Conservation (phyloP, 352 stramenopile genomes). For the Pythium scleroteichum region DNA sequence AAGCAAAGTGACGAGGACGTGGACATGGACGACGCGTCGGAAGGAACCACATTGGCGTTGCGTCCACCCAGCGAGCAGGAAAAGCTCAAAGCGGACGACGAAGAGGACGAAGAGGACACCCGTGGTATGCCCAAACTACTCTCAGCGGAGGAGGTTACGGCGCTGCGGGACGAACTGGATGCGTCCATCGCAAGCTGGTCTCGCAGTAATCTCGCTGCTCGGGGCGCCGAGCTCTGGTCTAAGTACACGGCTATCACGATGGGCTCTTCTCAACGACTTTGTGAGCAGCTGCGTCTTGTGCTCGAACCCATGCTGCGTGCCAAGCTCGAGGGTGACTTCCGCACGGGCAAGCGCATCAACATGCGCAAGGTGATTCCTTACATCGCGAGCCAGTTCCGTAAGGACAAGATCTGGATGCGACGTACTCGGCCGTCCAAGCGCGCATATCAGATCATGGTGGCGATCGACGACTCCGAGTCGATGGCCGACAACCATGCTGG, state of each 20-base stretch:
- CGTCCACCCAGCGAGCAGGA: constrained; percentile 7
- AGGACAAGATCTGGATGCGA: constrained; percentile 99
- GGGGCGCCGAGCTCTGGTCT: constrained; percentile 87
- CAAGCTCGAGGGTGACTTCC: constrained; percentile 98
- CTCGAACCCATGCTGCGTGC: constrained; percentile 97
- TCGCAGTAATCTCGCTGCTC: constrained; percentile 37
- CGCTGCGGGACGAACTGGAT: constrained; percentile 78
- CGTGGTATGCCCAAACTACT: constrained; percentile 44
- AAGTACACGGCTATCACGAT: constrained; percentile 93
- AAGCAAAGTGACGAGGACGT: constrained; percentile 23
- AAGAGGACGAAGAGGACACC: constrained; percentile 37
- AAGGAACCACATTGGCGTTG: constrained; percentile 5
- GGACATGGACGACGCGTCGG: constrained; percentile 29
- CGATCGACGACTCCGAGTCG: constrained; percentile 99
- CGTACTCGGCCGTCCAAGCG: constrained; percentile 98
- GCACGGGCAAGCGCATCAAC: constrained; percentile 99
- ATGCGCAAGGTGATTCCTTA: constrained; percentile 99
- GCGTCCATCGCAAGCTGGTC: constrained; percentile 73
- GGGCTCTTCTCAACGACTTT: constrained; percentile 93
- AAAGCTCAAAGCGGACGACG: constrained; percentile 15
- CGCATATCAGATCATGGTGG: constrained; percentile 98
- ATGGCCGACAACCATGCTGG: constrained; percentile 98
- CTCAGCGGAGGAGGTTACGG: constrained; percentile 65
- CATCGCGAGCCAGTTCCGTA: constrained; percentile 99
- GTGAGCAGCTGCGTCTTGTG: constrained; percentile 98